Base-by-base conservation (phyloP, 805 yeast genomes). In the Scheffersomyces ergatensis region DNA sequence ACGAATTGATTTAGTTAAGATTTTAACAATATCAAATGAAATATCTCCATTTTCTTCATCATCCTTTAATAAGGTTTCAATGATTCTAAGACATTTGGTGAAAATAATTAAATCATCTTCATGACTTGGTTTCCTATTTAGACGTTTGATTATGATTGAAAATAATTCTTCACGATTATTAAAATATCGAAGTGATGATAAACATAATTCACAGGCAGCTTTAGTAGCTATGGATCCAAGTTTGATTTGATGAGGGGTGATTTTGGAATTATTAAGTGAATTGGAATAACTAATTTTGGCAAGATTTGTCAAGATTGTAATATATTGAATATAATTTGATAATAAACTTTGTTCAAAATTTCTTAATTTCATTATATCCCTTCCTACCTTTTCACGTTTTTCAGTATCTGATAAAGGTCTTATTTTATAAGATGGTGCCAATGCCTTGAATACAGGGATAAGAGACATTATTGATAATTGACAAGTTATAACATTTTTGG, bases 361-460 rank as follows among this genome's bases (percentile, higher is more conserved):
- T 57, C 99, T 77, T 51, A 85, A 60, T 53, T 75, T 78, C 14
- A 86, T 83, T 25, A 93, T 85, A 16, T 93, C 99, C 55, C 76
- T 86, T 12, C 90, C 70, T 3, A 89, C 95, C 52, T 81, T 87
- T 53, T 89, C 96, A 45, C 78, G 76, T 60, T 80, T 80, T 60
- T 92, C 98, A 0, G 78, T 63, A 14, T 89, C 97, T 2, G 89
- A 74, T 38, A 93, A 70, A 2, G 95, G 85, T 57, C 96, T 75
- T 39, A 92, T 89, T 45, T 82, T 77, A 62, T 92, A 92, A 6
- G 93, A 83, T 2, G 99, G 99, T 1, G 93, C 82, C 35, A 93
- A 77, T 41, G 84, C 77, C 52, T 87, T 88, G 72, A 88, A 88
- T 3, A 89, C 86, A 0, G 95, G 88, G 2, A 89, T 83, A 45